These are phyloP conservation scores for Carallia pectinifolia DNA, from an alignment of 345 rosid genomes.

Conservation along the genomic window DNA sequence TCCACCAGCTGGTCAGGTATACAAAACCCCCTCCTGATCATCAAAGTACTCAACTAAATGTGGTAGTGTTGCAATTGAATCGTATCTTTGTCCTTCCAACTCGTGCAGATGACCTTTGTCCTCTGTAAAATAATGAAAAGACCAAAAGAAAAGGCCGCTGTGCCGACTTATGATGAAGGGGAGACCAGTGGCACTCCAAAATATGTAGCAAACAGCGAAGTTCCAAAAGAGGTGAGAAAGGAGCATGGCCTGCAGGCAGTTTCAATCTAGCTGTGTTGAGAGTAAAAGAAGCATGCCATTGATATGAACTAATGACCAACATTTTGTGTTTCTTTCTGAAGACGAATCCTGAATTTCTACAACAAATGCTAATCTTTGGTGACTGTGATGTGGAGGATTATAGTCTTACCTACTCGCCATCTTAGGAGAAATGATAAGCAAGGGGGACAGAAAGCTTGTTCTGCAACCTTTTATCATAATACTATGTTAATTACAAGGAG, in stretches of 20 bases:
- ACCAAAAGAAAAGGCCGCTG: neutral
- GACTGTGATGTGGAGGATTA: too few species aligned
- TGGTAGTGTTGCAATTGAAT: neutral
- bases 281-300: neutral
- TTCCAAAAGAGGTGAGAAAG: neutral
- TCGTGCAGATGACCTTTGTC: neutral
- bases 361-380: rapidly evolving
- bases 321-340: slow-evolving; percentile 2
- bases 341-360: neutral
- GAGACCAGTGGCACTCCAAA: neutral
- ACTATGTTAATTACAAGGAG: too few species aligned
- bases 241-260: neutral
- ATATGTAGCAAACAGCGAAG: neutral
- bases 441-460: too few species aligned
- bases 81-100: neutral
- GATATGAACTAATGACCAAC: neutral
- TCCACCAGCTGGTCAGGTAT: neutral
- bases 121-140: slow-evolving; percentile 2
- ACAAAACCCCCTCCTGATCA: too few species aligned
- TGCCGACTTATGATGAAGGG: neutral
- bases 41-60: too few species aligned
- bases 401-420: too few species aligned
- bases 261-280: neutral
- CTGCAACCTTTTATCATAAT: too few species aligned
- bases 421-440: too few species aligned